Evolutionary conservation across 768 basidiomycete species (phyloP).

Genomic region (Collybiopsis luxurians): DNA sequence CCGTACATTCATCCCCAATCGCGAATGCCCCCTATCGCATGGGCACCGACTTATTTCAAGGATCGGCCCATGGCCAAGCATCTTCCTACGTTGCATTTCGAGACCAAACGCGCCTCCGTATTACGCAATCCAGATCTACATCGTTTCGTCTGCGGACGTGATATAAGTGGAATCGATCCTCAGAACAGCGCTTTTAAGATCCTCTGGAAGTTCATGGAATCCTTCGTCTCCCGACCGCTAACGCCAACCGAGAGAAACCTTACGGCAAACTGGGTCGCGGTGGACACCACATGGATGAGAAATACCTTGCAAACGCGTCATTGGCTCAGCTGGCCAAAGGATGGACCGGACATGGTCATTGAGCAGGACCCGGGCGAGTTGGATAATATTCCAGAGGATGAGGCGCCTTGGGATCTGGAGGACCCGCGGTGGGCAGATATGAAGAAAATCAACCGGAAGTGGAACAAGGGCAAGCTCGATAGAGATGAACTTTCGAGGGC

Average conservation of each 20-base stretch:
- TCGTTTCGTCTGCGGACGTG: neutral
- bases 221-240: neutral
- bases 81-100: neutral
- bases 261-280: neutral
- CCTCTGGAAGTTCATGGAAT: neutral
- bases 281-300: neutral
- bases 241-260: neutral
- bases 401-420: neutral
- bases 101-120: neutral
- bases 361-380: slow-evolving; percentile 4
- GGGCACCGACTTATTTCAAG: neutral
- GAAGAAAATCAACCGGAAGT: neutral
- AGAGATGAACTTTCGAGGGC: neutral
- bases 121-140: neutral
- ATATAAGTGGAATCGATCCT: too few species aligned
- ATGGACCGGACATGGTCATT: neutral
- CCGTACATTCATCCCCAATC: slow-evolving; percentile 11
- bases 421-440: neutral
- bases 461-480: neutral
- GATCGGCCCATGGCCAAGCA: neutral
- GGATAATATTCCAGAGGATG: neutral
- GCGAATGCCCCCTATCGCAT: neutral
- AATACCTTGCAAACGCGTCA: neutral
- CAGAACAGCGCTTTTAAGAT: neutral
- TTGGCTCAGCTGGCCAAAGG: neutral